Conservation (phyloP, 352 stramenopile genomes). For the Phytophthora boehmeriae region DNA sequence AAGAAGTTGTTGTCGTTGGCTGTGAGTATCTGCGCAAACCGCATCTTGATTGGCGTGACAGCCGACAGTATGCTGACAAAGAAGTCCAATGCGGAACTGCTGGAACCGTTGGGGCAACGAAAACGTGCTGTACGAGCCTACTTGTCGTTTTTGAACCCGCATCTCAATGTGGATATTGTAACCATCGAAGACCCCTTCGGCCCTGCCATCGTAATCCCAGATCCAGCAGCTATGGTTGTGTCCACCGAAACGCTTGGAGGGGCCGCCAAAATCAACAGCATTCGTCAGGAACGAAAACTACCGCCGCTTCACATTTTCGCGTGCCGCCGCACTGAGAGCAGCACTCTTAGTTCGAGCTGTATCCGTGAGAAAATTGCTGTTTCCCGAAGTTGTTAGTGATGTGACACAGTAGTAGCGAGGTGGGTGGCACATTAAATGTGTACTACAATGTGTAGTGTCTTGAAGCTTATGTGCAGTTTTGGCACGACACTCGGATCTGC, state of each 20-base stretch:
- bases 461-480: neutral
- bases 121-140: conserved; percentile 65
- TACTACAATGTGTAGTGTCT: no score
- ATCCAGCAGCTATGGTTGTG: conserved; percentile 78
- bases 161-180: conserved; percentile 67
- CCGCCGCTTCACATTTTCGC: conserved; percentile 74
- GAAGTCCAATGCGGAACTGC: conserved; percentile 76
- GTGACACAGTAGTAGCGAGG: conserved; percentile 1
- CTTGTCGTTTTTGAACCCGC: conserved; percentile 68
- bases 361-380: conserved; percentile 74
- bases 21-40: conserved; percentile 50
- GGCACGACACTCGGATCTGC: no score
- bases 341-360: conserved; percentile 84
- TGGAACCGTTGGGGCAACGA: conserved; percentile 66
- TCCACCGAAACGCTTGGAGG: conserved; percentile 84
- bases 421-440: neutral
- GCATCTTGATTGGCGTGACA: conserved; percentile 83
- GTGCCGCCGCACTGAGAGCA: conserved; percentile 79
- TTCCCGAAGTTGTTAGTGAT: conserved; percentile 19
- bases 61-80: conserved; percentile 75
- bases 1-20: conserved; percentile 90
- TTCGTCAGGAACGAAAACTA: conserved; percentile 65
- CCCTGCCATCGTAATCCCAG: conserved; percentile 76
- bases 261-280: conserved; percentile 86
- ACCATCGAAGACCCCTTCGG: conserved; percentile 88